A percentile compares a stretch with the other conserved stretches of the same genome.
Conservation (phyloP, 1,139 yeast genomes). For the Geotrichum aggregatum region DNA sequence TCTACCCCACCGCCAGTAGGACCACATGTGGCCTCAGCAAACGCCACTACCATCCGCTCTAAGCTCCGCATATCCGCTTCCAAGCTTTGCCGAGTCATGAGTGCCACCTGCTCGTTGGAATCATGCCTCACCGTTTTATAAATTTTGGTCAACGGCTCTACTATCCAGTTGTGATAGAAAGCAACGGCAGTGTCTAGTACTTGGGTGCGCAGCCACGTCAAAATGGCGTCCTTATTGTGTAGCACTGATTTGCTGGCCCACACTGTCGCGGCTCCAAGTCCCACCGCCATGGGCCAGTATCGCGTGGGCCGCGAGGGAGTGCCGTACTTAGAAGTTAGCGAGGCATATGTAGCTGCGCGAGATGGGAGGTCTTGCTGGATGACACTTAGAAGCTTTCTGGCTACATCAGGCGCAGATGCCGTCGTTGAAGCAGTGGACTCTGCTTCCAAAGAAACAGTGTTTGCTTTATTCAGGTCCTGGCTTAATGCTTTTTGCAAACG, state of each 20-base stretch:
- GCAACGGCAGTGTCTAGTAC: slow-evolving; percentile 61
- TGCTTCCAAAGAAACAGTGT: not conserved
- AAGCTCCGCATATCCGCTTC: slow-evolving; percentile 73
- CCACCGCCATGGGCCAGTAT: slow-evolving; percentile 61
- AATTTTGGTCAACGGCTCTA: slow-evolving; percentile 71
- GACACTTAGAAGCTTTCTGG: slow-evolving; percentile 2
- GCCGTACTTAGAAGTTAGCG: slow-evolving; percentile 27
- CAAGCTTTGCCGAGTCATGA: slow-evolving; percentile 75
- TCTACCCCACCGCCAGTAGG: slow-evolving; percentile 29
- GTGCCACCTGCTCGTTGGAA: slow-evolving; percentile 61
- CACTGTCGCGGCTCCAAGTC: slow-evolving; percentile 18
- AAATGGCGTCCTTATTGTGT: slow-evolving; percentile 50
- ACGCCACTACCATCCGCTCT: slow-evolving; percentile 82
- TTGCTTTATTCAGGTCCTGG: not conserved
- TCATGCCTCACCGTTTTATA: slow-evolving; percentile 80
- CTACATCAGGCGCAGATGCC: slow-evolving; percentile 1
- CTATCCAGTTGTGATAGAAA: slow-evolving; percentile 76
- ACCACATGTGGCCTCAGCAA: slow-evolving; percentile 39
- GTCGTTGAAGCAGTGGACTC: not conserved
- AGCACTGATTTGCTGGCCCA: slow-evolving; percentile 43
- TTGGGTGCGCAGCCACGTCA: slow-evolving; percentile 54
- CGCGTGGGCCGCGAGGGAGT: slow-evolving; percentile 52
- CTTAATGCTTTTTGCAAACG: not conserved
- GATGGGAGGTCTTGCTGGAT: slow-evolving; percentile 4
- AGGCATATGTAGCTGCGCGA: slow-evolving; percentile 5